Evolutionary conservation across 2,329 filamentous ascomycete species (phyloP), one percentile per base, ranked within the genome.

Genomic region (Trichoderma afroharzianum): DNA sequence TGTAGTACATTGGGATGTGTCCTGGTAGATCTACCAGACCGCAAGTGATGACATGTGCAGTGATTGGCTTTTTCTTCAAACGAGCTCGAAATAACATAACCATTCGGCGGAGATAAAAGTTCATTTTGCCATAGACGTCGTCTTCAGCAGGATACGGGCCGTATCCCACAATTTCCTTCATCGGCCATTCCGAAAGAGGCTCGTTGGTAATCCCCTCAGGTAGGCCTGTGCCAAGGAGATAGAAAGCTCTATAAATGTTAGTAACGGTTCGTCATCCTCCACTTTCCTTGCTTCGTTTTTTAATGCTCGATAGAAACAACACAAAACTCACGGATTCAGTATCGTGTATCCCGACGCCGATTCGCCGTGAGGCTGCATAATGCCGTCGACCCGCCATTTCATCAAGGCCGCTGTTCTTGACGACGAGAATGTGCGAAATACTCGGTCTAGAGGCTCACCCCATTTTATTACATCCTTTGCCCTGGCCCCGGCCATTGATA

Each of bases 51-150:
- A 69, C 28, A 11, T 32, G 8, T 33, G 61, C 14, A 4, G 6
- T 1, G 1, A 69, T 28, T 11, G 12, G 4, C 2, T 26, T 61
- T 8, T 26, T 67, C 33, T 28, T 63, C 4, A 72, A 2, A 8
- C 71, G 28, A 2, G 26, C 14, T 57, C 77, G 76, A n/a, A 79
- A 79, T 3, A 24, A 30, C 6, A 75, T 32, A 15, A 75, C 72
- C 39, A 75, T 15, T 26, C 74, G 57, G 18, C 76, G 74, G 5
- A 79, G 59, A n/a, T 76, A 79, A 68, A 74, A 76, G 14, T 76
- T 77, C 74, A 78, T 74, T 67, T 77, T 78, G 28, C 78, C 78
- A 63, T 79, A 79, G 5, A 76, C 72, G 59, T 79, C 78, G 11
- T 77, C 76, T 12, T 55, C 28, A 1, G 76, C 74, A 21, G 72